These are phyloP conservation scores for Gracilaria gracilis DNA, from an alignment of 23 red algal species.

Conservation along the genomic window DNA sequence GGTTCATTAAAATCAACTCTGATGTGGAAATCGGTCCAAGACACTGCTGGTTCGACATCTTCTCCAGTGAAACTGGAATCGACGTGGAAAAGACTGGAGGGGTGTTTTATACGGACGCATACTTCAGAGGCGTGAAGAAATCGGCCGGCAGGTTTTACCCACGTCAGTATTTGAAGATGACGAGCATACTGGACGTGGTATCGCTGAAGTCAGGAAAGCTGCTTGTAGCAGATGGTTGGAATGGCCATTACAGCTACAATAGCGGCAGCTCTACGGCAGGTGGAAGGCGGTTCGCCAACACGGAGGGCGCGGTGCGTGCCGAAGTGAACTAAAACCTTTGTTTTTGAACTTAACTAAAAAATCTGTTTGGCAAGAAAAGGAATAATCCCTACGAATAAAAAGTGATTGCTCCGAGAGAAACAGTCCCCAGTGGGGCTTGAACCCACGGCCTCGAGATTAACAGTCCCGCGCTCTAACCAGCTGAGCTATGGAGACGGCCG, in stretches of 20 bases:
- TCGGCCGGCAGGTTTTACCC: neutral
- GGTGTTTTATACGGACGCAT: conserved; percentile 57
- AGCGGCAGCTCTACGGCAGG: neutral
- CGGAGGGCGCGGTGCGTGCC: neutral
- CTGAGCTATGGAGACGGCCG: conserved; percentile 68
- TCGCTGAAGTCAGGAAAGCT: neutral
- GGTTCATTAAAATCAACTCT: neutral
- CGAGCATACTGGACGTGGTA: neutral
- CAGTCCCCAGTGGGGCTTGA: conserved; percentile 83
- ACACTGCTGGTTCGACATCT: conserved; percentile 41
- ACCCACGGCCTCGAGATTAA: conserved; percentile 86
- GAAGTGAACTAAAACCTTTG: conserved; percentile 9
- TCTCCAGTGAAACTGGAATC: neutral
- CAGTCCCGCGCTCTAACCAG: conserved; percentile 84
- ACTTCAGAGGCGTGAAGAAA: neutral
- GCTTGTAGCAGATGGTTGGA: conserved; percentile 1
- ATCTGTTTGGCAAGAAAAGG: too few relatives aligned
- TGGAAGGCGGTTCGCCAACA: neutral
- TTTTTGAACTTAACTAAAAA: too few relatives aligned
- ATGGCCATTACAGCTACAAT: neutral
- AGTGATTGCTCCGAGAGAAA: neutral
- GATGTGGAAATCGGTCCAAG: conserved; percentile 17
- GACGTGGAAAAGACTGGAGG: conserved; percentile 20
- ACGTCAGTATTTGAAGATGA: neutral
- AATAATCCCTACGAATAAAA: too few relatives aligned